These are phyloP conservation scores for Goffeauzyma gilvescens DNA, from an alignment of 768 basidiomycete genomes.

Conservation along the genomic window DNA sequence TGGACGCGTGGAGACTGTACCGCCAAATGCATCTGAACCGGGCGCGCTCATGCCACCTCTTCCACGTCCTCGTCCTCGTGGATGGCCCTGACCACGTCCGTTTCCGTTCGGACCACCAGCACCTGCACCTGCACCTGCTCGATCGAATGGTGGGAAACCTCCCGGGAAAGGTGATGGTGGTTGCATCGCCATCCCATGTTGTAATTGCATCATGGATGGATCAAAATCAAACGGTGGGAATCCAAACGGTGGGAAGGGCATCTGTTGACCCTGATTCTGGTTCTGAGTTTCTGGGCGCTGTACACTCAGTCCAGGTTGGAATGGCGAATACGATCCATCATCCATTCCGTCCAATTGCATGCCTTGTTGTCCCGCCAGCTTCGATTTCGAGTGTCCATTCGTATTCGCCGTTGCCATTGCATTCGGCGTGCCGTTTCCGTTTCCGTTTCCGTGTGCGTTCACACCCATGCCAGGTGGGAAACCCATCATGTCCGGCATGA, in stretches of 20 bases:
- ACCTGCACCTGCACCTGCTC: no score
- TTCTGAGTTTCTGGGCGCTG: no score
- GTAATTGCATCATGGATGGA: slow-evolving; percentile 16
- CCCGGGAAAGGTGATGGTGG: slow-evolving; percentile 49
- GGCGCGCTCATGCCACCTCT: slow-evolving; percentile 16
- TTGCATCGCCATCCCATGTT: slow-evolving; percentile 30
- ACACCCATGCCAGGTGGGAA: no score
- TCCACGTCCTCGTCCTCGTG: slow-evolving; percentile 10
- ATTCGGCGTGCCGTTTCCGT: neutral
- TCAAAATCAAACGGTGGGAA: neutral
- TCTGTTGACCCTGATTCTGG: neutral
- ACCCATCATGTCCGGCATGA: no score
- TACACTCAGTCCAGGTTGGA: slow-evolving; percentile 2
- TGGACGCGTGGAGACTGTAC: slow-evolving; percentile 33
- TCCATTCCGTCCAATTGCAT: neutral
- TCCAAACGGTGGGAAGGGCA: neutral
- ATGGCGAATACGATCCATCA: slow-evolving; percentile 2
- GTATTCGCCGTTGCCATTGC: neutral
- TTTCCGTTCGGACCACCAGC: slow-evolving; percentile 10
- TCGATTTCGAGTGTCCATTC: neutral
- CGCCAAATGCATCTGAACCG: neutral
- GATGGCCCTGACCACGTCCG: slow-evolving; percentile 14
- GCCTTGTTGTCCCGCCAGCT: no score
- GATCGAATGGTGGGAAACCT: slow-evolving; percentile 18
- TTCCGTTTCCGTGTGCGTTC: neutral